phyloP scores from a whole-genome alignment of 2,329 filamentous ascomycete genomes.

The Metarhizium album region DNA sequence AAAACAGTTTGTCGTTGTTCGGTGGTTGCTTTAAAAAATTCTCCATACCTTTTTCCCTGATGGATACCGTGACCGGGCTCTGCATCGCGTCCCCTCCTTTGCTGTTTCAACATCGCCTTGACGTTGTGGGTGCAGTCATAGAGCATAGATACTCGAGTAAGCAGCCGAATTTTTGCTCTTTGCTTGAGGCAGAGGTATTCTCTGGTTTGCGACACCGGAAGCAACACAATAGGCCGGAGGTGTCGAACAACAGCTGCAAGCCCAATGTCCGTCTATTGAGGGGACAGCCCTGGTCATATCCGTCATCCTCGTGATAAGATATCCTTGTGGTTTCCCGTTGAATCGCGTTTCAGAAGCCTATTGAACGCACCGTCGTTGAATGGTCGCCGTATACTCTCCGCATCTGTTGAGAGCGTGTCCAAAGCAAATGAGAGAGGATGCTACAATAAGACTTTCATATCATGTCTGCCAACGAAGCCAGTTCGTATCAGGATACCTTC shows the following conservation, averaged over 20 bases:
- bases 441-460: not conserved
- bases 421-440: too few species aligned
- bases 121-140: not conserved
- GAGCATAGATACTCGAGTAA: not conserved
- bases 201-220: not conserved
- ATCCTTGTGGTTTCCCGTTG: not conserved
- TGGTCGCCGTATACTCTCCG: not conserved
- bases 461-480: too few species aligned
- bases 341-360: not conserved
- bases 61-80: not conserved
- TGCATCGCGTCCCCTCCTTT: not conserved
- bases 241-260: not conserved
- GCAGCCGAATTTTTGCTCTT: not conserved
- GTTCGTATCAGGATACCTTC: not conserved
- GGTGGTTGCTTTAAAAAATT: not conserved
- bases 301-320: not conserved
- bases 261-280: not conserved
- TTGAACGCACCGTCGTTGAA: not conserved
- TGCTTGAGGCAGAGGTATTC: not conserved
- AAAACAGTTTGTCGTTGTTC: not conserved
- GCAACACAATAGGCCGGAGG: not conserved
- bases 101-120: not conserved
- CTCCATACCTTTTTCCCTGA: not conserved
- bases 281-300: not conserved
- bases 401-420: not conserved